phyloP scores from a whole-genome alignment of 768 basidiomycete species.

The Lepiota brunneoincarnata region DNA sequence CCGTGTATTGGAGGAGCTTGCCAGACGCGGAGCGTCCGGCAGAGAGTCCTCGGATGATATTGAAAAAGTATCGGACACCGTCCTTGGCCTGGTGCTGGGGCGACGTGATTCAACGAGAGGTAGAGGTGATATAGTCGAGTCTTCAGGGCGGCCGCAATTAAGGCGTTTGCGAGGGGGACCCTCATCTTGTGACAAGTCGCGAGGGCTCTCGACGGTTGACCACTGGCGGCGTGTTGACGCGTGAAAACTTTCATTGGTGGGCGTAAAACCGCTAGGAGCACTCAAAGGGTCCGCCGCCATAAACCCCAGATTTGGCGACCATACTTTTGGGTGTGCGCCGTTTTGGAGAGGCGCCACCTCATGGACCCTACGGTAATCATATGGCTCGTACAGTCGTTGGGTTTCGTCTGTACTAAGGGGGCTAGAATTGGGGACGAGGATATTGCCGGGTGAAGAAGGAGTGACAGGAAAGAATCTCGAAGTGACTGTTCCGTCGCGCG shows the following conservation, averaged over 20 bases:
- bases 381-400: slow-evolving; percentile 36
- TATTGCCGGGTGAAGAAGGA: slow-evolving; percentile 46
- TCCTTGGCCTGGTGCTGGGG: slow-evolving; percentile 8
- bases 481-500: slow-evolving; percentile 70
- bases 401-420: slow-evolving; percentile 44
- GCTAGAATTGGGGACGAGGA: slow-evolving; percentile 80
- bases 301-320: slow-evolving; percentile 32
- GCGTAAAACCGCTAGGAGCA: slow-evolving; percentile 56
- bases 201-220: slow-evolving; percentile 33
- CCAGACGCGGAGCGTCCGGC: slow-evolving; percentile 43
- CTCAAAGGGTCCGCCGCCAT: slow-evolving; percentile 51
- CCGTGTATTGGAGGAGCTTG: slow-evolving; percentile 48
- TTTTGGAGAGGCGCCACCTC: slow-evolving; percentile 44
- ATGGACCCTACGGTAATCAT: slow-evolving; percentile 31
- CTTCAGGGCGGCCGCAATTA: slow-evolving; percentile 47
- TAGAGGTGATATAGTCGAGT: slow-evolving; percentile 46
- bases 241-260: slow-evolving; percentile 38
- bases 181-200: slow-evolving; percentile 45
- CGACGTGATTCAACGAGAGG: slow-evolving; percentile 21
- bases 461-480: slow-evolving; percentile 57
- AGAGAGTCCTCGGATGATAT: slow-evolving; percentile 71
- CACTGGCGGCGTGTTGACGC: slow-evolving; percentile 52
- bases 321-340: slow-evolving; percentile 32
- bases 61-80: slow-evolving; percentile 29
- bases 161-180: slow-evolving; percentile 73